A percentile compares a stretch with the other conserved stretches of the same genome.
Conservation (phyloP, 768 basidiomycete species). For the Naganishia onofrii region DNA sequence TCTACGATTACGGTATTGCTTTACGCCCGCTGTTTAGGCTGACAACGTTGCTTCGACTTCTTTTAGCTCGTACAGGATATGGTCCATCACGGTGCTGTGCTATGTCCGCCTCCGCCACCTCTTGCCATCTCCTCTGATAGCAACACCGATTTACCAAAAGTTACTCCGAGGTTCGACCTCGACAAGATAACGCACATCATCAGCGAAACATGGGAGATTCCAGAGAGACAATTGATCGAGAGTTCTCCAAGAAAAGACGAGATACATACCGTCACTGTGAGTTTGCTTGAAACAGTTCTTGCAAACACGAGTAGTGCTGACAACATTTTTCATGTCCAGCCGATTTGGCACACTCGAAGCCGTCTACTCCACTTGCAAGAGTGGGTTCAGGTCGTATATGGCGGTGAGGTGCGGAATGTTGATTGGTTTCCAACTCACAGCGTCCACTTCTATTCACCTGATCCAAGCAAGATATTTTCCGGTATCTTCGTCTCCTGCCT, state of each 20-base stretch:
- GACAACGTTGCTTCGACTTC: neutral
- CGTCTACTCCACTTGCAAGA: slow-evolving; percentile 15
- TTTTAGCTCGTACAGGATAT: slow-evolving; percentile 8
- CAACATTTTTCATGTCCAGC: neutral
- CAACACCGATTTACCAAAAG: neutral
- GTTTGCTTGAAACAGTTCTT: too few relatives aligned
- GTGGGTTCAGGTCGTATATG: slow-evolving; percentile 1
- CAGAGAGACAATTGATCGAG: slow-evolving; percentile 17
- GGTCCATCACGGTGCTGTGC: slow-evolving; percentile 2
- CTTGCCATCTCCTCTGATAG: neutral
- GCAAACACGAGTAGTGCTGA: neutral
- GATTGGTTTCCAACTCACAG: neutral
- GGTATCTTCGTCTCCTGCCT: slow-evolving; percentile 69
- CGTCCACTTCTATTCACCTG: slow-evolving; percentile 62
- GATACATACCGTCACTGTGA: slow-evolving; percentile 21
- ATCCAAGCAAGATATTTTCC: slow-evolving; percentile 76
- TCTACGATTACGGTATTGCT: neutral
- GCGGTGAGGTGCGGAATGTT: neutral
- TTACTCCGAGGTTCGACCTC: slow-evolving; percentile 21
- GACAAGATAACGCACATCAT: slow-evolving; percentile 28
- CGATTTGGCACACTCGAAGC: slow-evolving; percentile 22
- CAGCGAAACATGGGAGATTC: slow-evolving; percentile 25
- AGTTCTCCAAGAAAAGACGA: neutral
- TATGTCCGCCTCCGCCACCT: neutral
- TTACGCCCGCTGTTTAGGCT: too few relatives aligned